These are phyloP conservation scores for Wickerhamiella spandovensis DNA, from an alignment of 805 yeast genomes.

Conservation along the genomic window DNA sequence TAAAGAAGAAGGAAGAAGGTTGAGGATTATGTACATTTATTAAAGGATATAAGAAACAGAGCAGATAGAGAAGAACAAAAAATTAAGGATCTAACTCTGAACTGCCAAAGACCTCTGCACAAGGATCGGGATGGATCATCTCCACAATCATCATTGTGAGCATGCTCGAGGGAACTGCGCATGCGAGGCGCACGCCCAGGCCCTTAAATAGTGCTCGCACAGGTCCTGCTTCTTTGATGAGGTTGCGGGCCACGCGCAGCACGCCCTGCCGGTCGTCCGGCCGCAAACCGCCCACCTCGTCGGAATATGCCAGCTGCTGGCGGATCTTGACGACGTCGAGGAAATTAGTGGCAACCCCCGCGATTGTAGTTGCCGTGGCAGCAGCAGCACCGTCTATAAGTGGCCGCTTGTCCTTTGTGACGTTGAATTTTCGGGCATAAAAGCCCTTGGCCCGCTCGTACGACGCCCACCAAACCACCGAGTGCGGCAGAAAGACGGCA, in stretches of 20 bases:
- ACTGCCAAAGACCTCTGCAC: neutral
- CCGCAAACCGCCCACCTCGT: slow-evolving; percentile 25
- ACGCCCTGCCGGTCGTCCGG: slow-evolving; percentile 28
- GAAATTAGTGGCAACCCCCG: slow-evolving; percentile 27
- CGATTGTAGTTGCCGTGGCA: slow-evolving; percentile 25
- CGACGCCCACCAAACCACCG: slow-evolving; percentile 31
- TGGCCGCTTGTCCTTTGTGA: neutral
- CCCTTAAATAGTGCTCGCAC: slow-evolving; percentile 26
- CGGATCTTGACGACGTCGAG: slow-evolving; percentile 32
- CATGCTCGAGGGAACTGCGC: slow-evolving; percentile 29
- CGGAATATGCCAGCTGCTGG: slow-evolving; percentile 31
- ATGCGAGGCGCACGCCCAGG: slow-evolving; percentile 25
- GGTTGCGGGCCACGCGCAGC: slow-evolving; percentile 22
- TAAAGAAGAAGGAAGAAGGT: no score
- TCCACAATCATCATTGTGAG: slow-evolving; percentile 31
- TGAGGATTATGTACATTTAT: no score
- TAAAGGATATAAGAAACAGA: no score
- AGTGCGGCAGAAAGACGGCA: slow-evolving; percentile 30
- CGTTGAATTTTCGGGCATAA: neutral
- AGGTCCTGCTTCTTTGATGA: slow-evolving; percentile 27
- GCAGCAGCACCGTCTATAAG: slow-evolving; percentile 21
- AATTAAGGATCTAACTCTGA: neutral
- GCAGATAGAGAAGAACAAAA: no score
- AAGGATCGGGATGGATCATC: slow-evolving; percentile 26
- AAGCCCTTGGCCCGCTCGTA: slow-evolving; percentile 20